Evolutionary conservation across 2,329 filamentous ascomycete species (phyloP).

Genomic region (Exophiala mesophila): DNA sequence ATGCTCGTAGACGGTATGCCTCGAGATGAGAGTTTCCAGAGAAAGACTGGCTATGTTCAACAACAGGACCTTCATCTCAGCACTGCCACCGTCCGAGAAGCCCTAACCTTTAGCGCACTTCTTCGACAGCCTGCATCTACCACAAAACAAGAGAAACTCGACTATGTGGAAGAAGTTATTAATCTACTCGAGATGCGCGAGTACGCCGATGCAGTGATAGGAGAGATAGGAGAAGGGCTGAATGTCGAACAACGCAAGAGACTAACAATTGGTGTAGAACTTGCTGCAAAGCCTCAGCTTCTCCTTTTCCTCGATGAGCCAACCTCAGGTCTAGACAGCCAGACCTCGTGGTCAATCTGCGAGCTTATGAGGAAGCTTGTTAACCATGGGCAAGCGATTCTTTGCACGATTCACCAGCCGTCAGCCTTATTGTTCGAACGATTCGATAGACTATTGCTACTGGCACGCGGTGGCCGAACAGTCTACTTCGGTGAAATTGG

Average conservation of each 20-base stretch:
- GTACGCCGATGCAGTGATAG: constrained; percentile 84
- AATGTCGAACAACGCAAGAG: constrained; percentile 63
- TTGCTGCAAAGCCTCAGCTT: constrained; percentile 62
- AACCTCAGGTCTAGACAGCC: constrained; percentile 57
- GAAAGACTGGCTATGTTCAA: constrained; percentile 85
- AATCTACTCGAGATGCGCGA: constrained; percentile 82
- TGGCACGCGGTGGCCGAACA: constrained; percentile 68
- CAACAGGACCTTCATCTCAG: constrained; percentile 84
- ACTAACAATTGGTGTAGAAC: constrained; percentile 86
- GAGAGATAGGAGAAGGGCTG: constrained; percentile 70
- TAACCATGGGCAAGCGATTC: constrained; percentile 46
- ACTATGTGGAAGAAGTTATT: constrained; percentile 89
- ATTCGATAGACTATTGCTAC: constrained; percentile 70
- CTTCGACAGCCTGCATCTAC: constrained; percentile 74
- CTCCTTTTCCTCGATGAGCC: constrained; percentile 63
- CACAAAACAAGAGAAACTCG: constrained; percentile 68
- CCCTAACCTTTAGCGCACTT: constrained; percentile 76
- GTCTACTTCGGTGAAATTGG: constrained; percentile 81
- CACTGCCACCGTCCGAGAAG: constrained; percentile 81
- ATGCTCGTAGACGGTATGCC: constrained; percentile 72
- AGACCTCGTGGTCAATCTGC: constrained; percentile 60
- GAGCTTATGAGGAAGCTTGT: constrained; percentile 59
- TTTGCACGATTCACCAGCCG: constrained; percentile 56
- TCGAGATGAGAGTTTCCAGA: constrained; percentile 75
- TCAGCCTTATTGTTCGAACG: constrained; percentile 48